phyloP scores from a whole-genome alignment of 2,329 filamentous ascomycete species.

The Alternaria rosae region DNA sequence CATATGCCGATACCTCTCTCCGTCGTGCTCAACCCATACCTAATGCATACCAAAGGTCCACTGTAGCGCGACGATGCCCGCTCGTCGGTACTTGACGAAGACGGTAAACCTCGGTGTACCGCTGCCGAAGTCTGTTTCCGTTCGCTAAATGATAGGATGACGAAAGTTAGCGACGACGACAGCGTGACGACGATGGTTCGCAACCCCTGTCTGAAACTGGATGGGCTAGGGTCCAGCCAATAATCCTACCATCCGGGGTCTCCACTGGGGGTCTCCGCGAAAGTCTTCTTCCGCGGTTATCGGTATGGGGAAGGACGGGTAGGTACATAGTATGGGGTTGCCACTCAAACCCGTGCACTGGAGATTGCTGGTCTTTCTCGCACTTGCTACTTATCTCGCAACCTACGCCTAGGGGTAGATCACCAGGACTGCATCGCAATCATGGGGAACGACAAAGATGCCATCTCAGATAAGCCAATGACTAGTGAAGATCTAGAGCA shows the following conservation, averaged over 20 bases:
- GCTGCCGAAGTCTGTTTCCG: conserved; percentile 18
- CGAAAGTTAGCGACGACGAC: conserved; percentile 17
- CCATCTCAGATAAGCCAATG: neutral
- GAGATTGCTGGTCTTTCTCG: neutral
- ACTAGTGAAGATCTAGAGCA: conserved; percentile 35
- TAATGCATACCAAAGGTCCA: neutral
- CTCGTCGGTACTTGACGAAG: neutral
- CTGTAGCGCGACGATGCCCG: neutral
- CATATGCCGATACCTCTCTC: neutral
- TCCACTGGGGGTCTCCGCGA: conserved; percentile 21
- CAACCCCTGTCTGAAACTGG: conserved; percentile 17
- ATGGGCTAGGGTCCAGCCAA: conserved; percentile 10
- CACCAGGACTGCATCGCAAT: neutral
- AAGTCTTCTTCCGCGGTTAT: conserved; percentile 1
- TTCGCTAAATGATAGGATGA: conserved; percentile 5
- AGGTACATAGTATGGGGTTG: conserved; percentile 23
- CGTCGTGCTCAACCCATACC: neutral
- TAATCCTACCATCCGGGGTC: conserved; percentile 24
- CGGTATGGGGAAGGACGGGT: conserved; percentile 4
- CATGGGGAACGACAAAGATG: conserved; percentile 18
- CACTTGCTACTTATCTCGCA: neutral
- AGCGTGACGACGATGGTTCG: conserved; percentile 7
- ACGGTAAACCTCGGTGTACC: conserved; percentile 3
- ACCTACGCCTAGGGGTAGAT: neutral
- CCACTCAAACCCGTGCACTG: neutral